A percentile compares a stretch with the other conserved stretches of the same genome.
These are phyloP conservation scores for Collybiopsis luxurians DNA, from an alignment of 768 basidiomycete genomes.

Conservation along the genomic window DNA sequence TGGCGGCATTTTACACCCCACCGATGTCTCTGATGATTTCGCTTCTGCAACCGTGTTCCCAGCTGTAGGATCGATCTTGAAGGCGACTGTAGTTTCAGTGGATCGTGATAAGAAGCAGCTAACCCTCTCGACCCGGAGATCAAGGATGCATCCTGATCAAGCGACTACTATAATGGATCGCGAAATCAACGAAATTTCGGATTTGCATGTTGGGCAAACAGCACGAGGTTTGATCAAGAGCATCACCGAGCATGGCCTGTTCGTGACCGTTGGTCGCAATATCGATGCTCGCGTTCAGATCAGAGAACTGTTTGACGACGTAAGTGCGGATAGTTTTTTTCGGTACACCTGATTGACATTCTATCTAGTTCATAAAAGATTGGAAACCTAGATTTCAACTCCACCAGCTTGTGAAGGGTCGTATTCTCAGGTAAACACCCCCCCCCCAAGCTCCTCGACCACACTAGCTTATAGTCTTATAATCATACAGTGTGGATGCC, in stretches of 20 bases:
- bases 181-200: slow-evolving; percentile 59
- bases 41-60: slow-evolving; percentile 56
- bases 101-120: slow-evolving; percentile 67
- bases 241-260: slow-evolving; percentile 82
- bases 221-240: slow-evolving; percentile 90
- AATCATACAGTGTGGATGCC: slow-evolving; percentile 55
- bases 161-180: slow-evolving; percentile 54
- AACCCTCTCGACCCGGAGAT: slow-evolving; percentile 77
- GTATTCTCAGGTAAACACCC: slow-evolving; percentile 64
- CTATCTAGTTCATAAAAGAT: slow-evolving; percentile 82
- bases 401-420: slow-evolving; percentile 85
- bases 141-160: slow-evolving; percentile 58
- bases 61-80: slow-evolving; percentile 61
- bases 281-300: slow-evolving; percentile 93
- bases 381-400: slow-evolving; percentile 83
- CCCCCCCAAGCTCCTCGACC: too few relatives aligned
- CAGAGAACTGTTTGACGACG: slow-evolving; percentile 88
- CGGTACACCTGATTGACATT: slow-evolving; percentile 2
- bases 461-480: too few relatives aligned
- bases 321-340: slow-evolving; percentile 31
- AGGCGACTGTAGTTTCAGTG: slow-evolving; percentile 67
- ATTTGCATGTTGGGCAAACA: slow-evolving; percentile 69
- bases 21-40: slow-evolving; percentile 81
- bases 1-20: slow-evolving; percentile 76
- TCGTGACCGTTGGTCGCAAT: slow-evolving; percentile 80